Base-by-base conservation (phyloP, 768 basidiomycete genomes). In the Dioszegia crocea region DNA sequence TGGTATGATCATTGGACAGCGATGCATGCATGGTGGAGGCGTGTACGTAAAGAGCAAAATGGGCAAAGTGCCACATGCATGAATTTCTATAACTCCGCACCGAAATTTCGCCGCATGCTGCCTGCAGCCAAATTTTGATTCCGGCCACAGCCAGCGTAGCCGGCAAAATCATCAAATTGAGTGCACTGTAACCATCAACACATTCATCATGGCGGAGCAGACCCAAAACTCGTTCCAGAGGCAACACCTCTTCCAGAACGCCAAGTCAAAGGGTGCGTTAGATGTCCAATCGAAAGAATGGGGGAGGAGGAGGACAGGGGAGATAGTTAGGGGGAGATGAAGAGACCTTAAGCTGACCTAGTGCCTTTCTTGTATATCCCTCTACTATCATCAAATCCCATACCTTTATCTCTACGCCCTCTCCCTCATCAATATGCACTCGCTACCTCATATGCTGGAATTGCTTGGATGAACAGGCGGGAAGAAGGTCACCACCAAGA, bases 181-280 rank as follows among this genome's bases (percentile, higher is more conserved):
- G 36, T 41, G 9, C 40, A 14, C 38, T 39, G 41, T 60, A 39
- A 3, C 24, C 27, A 19, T 39, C 27, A 51, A 38, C 55, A 5
- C 44, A 40, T 54, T 33, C 65, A 77, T 66, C 62, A 79, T 79
- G 78, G 76, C 76, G 58, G 77, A 78, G 64, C 78, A 97, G 88
- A 86, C 93, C 77, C 93, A 98, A 81, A 96, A 94, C 81, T 89
- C 90, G 63, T 99, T 83, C 83, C 93, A 96, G 81, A 96, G 96
- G 82, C 96, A 99, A 80, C 84, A 86, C 77, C 84, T 99, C 78
- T 99, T 99, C 86, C 91, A 94, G 81, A 94, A 94, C 81, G 83
- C 89, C 78, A 98, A 98, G 84, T 82, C 84, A 68, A 86, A 86
- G 76, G 89, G 91, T 93, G 80, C 75, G 89, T 85, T n/a, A 3